phyloP scores from a whole-genome alignment of 495 filamentous ascomycete genomes.

The Lichina pygmaea region DNA sequence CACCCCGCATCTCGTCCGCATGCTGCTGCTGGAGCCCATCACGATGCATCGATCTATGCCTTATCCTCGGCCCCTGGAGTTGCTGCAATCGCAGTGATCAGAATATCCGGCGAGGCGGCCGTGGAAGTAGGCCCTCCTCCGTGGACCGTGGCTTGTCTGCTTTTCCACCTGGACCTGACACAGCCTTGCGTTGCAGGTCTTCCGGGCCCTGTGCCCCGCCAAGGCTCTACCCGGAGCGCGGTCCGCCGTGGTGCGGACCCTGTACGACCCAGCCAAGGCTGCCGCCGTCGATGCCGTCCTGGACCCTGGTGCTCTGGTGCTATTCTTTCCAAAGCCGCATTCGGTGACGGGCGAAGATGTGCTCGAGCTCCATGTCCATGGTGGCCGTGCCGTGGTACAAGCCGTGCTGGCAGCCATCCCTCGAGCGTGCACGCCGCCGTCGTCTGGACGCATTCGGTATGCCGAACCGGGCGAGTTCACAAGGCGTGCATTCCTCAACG shows the following conservation, averaged over 20 bases:
- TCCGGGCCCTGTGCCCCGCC: conserved; percentile 43
- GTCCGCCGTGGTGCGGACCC: conserved; percentile 44
- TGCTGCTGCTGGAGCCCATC: no score
- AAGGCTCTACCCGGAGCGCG: conserved; percentile 40
- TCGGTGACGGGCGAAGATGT: conserved; percentile 84
- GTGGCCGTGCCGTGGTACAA: conserved; percentile 67
- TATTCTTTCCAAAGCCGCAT: conserved; percentile 66
- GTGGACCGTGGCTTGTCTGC: conserved; percentile 2
- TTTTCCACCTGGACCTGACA: not conserved
- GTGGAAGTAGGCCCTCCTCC: conserved; percentile 20
- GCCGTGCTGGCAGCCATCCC: conserved; percentile 61
- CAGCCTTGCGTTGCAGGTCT: conserved; percentile 28
- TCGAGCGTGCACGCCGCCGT: conserved; percentile 4
- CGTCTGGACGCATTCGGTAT: conserved; percentile 33
- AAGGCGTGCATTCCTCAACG: conserved; percentile 69
- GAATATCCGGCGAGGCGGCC: conserved; percentile 62
- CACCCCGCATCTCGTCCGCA: no score
- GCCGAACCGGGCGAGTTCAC: conserved; percentile 95
- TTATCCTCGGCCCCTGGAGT: conserved; percentile 66
- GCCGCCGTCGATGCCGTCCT: conserved; percentile 23
- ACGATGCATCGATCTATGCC: conserved; percentile 42
- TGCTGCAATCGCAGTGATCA: conserved; percentile 77
- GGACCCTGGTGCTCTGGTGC: conserved; percentile 55
- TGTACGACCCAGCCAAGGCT: conserved; percentile 31
- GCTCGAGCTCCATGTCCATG: conserved; percentile 80